Base-by-base conservation (phyloP, 2,329 filamentous ascomycete species). In the Ceratocystis ficicola region DNA sequence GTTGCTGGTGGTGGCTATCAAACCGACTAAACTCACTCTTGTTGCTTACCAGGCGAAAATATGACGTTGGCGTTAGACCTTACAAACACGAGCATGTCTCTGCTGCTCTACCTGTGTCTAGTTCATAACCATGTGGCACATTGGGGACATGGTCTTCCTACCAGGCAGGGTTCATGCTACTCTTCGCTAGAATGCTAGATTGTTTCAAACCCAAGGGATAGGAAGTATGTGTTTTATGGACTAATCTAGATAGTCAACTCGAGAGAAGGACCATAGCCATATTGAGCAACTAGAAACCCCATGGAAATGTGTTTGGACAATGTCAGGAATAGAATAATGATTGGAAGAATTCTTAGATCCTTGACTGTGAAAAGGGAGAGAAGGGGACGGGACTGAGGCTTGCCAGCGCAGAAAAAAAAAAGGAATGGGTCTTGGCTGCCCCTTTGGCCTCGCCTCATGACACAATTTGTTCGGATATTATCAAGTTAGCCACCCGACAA, bases 201-300 rank as follows among this genome's bases (percentile, higher is more conserved):
- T 59, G 55, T 59, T 59, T 59, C 55, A 59, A 59, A 3, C 55
- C 12, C 55, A n/a, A n/a, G 55, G 6, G 28, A 30, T 30, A 22
- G 6, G 50, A 36, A 28, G 22, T 20, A 30, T 28, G 36, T 59
- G 55, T 41, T 41, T 41, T 41, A 41, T 41, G 5, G 25, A 17
- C 55, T 59, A 59, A 59, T 59, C 25, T 32, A 59, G 15, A 36
- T 8, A 20, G 28, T 20, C 20, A 3, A 0, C 12, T 59, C 10
- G 55, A 22, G 55, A 59, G 25, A 59, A 30, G 55, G 28, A 36
- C 32, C 55, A 59, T 36, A 36, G 55, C 55, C 25, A 59, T 12
- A 15, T 20, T 30, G n/a, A 28, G 55, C 25, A 59, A 59, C 55
- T 8, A 59, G 55, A 30, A 36, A 20, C 20, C 55, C 28, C n/a